These are phyloP conservation scores for Talaromyces sp. DNA, from an alignment of 2,329 filamentous ascomycete species.

Conservation along the genomic window DNA sequence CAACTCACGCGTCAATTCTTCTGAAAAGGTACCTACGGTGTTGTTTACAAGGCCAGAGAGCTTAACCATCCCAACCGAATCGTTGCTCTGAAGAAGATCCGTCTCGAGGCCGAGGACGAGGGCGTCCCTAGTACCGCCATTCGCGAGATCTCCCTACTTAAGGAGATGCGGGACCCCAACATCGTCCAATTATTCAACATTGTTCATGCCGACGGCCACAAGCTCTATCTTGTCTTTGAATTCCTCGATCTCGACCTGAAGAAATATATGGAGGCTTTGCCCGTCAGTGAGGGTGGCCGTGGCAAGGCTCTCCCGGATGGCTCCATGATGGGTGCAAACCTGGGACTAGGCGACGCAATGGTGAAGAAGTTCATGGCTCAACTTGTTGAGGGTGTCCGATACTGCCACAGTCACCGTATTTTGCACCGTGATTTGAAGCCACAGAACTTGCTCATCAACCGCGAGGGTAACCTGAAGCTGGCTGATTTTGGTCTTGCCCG, in stretches of 20 bases:
- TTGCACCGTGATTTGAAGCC: conserved; percentile 88
- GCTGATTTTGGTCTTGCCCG: conserved; percentile 88
- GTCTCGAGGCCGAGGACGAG: conserved; percentile 92
- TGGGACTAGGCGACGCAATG: conserved; percentile 77
- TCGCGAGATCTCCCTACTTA: conserved; percentile 89
- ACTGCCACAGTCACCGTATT: conserved; percentile 86
- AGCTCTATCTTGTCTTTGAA: conserved; percentile 90
- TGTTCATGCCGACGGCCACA: conserved; percentile 91
- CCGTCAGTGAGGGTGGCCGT: conserved; percentile 79
- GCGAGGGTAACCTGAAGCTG: conserved; percentile 84
- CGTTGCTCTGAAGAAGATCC: conserved; percentile 92
- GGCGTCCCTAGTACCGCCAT: conserved; percentile 91
- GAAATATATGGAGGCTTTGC: conserved; percentile 93
- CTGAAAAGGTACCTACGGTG: conserved; percentile 79
- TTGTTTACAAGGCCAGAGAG: conserved; percentile 92
- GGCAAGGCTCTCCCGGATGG: conserved; percentile 84
- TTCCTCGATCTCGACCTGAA: conserved; percentile 90
- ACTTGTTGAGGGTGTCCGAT: conserved; percentile 78
- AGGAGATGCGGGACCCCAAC: conserved; percentile 91
- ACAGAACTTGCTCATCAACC: conserved; percentile 84
- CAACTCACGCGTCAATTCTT: conserved; percentile 19
- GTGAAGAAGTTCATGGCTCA: conserved; percentile 94
- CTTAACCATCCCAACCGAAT: conserved; percentile 80
- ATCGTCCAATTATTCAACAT: conserved; percentile 89
- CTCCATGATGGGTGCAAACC: conserved; percentile 63